These are phyloP conservation scores for Lonicera japonica DNA, from an alignment of 129 eudicot genomes.

Conservation along the genomic window DNA sequence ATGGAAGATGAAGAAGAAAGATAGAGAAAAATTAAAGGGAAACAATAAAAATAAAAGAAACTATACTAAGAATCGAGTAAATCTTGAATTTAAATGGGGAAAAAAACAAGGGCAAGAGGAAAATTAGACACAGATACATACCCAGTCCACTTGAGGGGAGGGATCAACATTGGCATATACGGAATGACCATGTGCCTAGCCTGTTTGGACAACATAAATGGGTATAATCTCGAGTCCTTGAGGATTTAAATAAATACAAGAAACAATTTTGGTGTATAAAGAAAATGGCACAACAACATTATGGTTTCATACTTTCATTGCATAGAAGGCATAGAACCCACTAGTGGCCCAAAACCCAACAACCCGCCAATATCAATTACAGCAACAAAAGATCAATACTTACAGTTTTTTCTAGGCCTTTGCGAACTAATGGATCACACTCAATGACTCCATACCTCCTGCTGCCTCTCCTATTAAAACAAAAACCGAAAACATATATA, in stretches of 20 bases:
- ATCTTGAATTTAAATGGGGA: background rate
- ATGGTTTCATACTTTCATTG: background rate
- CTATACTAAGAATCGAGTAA: background rate
- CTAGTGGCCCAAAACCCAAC: background rate
- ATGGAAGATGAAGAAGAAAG: background rate
- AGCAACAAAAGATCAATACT: conserved; percentile 20
- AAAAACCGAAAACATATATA: background rate
- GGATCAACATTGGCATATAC: conserved; percentile 96
- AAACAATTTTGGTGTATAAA: background rate
- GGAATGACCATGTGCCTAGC: conserved; percentile 99
- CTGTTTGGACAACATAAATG: conserved; percentile 34
- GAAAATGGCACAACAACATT: background rate
- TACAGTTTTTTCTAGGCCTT: conserved; percentile 86
- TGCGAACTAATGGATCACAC: conserved; percentile 85
- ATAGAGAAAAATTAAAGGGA: background rate
- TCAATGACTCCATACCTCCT: conserved; percentile 89
- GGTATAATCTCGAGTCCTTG: background rate
- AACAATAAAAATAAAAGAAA: background rate
- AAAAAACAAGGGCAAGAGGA: background rate
- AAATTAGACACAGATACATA: conserved; percentile 23
- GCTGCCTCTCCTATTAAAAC: conserved; percentile 46
- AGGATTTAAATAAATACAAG: background rate
- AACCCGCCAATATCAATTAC: background rate
- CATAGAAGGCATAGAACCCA: conserved; percentile 4
- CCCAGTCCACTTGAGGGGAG: conserved; percentile 89